A percentile compares a stretch with the other conserved stretches of the same genome.
Conservation (phyloP, 2,329 filamentous ascomycete genomes). For the Salinomyces thailandicus region DNA sequence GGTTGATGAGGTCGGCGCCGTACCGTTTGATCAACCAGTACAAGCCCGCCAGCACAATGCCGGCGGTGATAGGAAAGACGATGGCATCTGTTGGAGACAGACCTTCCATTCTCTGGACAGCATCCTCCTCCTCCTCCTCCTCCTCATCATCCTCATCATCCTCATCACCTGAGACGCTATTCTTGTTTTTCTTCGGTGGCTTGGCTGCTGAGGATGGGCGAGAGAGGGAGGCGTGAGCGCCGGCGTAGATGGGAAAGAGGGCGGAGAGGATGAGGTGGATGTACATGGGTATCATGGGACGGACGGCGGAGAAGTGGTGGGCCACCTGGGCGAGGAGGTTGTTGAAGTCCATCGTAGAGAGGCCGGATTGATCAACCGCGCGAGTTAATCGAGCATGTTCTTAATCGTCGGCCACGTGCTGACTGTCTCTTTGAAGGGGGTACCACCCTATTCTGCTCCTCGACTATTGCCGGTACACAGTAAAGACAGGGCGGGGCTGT, state of each 20-base stretch:
- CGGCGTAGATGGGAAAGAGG: slow-evolving; percentile 72
- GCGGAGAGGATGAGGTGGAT: slow-evolving; percentile 57
- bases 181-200: slow-evolving; percentile 35
- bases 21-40: slow-evolving; percentile 89
- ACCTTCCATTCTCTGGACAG: slow-evolving; percentile 52
- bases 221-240: slow-evolving; percentile 73
- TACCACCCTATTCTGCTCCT: no score
- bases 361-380: no score
- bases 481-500: no score
- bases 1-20: slow-evolving; percentile 71
- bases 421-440: no score
- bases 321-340: not conserved
- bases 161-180: slow-evolving; percentile 36
- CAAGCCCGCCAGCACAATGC: slow-evolving; percentile 57
- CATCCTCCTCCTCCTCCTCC: slow-evolving; percentile 35
- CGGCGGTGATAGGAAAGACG: slow-evolving; percentile 71
- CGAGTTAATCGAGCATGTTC: no score
- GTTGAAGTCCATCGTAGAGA: slow-evolving; percentile 1
- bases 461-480: no score
- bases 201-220: slow-evolving; percentile 69
- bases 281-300: slow-evolving; percentile 45
- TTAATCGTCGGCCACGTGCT: no score
- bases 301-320: slow-evolving; percentile 2
- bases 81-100: slow-evolving; percentile 70
- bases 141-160: slow-evolving; percentile 29